These are phyloP conservation scores for Rhododendron vialii DNA, from an alignment of 148 eudicot genomes.

Conservation along the genomic window DNA sequence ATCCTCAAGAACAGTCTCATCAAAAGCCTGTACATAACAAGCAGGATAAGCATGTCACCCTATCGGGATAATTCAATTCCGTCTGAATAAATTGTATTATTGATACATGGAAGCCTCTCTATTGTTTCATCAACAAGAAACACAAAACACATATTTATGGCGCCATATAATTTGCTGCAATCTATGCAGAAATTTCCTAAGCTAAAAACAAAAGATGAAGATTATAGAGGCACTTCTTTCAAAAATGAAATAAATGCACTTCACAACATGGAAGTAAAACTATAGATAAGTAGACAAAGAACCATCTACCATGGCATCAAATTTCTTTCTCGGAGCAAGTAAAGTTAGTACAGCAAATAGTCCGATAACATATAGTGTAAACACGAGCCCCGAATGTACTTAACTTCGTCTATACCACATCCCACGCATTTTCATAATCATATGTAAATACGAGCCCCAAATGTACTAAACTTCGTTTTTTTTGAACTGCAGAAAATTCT, in stretches of 20 bases:
- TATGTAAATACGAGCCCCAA: neutral
- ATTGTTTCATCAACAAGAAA: neutral
- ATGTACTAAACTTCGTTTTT: neutral
- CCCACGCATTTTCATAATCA: neutral
- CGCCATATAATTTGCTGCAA: neutral
- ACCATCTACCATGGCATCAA: neutral
- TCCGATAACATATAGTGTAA: neutral
- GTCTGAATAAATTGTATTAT: neutral
- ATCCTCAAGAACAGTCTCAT: conserved; percentile 52
- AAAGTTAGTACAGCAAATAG: neutral
- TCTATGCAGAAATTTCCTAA: neutral
- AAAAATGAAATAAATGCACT: neutral
- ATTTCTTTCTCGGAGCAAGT: neutral
- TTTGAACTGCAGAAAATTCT: no score
- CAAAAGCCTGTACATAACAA: conserved; percentile 28
- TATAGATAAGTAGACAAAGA: neutral
- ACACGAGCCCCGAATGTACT: neutral
- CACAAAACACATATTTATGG: neutral
- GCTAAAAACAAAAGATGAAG: neutral
- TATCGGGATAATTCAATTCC: neutral
- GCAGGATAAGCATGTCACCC: neutral
- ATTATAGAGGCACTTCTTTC: neutral
- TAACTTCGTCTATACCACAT: neutral
- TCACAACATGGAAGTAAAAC: neutral
- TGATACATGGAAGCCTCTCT: neutral